Conservation (phyloP, 805 yeast species). For the Metahyphopichia silvanorum region DNA sequence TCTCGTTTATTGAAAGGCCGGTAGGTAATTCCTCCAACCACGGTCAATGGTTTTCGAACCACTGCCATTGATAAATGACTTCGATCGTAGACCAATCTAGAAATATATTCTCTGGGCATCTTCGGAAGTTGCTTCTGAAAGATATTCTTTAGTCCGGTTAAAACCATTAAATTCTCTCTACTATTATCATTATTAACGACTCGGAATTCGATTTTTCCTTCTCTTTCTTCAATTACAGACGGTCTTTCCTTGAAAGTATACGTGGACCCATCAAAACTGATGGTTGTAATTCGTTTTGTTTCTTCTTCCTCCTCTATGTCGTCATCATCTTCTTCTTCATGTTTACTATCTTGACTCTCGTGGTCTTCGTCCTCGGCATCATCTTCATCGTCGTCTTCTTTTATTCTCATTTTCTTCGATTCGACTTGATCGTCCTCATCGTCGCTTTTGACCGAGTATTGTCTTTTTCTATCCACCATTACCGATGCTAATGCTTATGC, state of each 20-base stretch:
- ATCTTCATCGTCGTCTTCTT: conserved; percentile 13
- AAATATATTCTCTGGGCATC: conserved; percentile 97
- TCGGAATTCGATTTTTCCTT: conserved; percentile 89
- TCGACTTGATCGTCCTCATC: conserved; percentile 25
- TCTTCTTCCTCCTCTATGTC: conserved; percentile 44
- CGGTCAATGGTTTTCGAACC: conserved; percentile 87
- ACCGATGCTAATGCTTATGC: neutral
- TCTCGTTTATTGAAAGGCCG: conserved; percentile 87
- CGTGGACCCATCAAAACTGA: conserved; percentile 71
- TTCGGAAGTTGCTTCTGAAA: conserved; percentile 97
- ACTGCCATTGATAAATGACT: conserved; percentile 96
- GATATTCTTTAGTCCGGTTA: conserved; percentile 93
- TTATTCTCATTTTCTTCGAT: conserved; percentile 17
- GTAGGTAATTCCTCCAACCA: conserved; percentile 96
- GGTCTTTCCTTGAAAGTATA: conserved; percentile 90
- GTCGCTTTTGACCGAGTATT: conserved; percentile 19
- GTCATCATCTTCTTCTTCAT: conserved; percentile 41
- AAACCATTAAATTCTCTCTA: conserved; percentile 80
- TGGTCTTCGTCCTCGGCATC: conserved; percentile 22
- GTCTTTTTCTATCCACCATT: conserved; percentile 36
- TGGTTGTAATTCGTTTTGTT: conserved; percentile 41
- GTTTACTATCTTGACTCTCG: conserved; percentile 30
- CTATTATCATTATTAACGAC: conserved; percentile 95
- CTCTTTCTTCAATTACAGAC: conserved; percentile 89
- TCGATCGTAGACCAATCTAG: conserved; percentile 89